A percentile compares a stretch with the other conserved stretches of the same genome.
These are phyloP conservation scores for Fraxinus velutina DNA, from an alignment of 305 asterid genomes.

Conservation along the genomic window DNA sequence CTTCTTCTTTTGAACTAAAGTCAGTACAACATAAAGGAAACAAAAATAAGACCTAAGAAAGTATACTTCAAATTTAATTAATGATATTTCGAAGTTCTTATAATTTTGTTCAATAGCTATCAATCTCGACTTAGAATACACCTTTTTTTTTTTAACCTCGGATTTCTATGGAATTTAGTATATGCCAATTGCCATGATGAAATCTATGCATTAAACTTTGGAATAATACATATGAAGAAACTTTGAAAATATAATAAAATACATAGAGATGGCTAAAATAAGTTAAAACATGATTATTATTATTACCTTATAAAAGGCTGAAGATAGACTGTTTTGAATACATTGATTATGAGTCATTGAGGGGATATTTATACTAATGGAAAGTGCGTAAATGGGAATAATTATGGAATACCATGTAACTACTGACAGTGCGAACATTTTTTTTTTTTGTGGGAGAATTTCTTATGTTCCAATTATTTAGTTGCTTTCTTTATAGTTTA, in stretches of 20 bases:
- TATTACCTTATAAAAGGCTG: slow-evolving; percentile 27
- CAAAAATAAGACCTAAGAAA: not conserved
- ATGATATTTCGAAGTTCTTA: not conserved
- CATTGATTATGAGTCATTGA: slow-evolving; percentile 20
- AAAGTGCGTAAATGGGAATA: slow-evolving; percentile 27
- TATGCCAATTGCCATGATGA: slow-evolving; percentile 20
- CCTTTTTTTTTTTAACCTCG: not conserved
- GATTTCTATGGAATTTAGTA: not conserved
- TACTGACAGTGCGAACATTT: slow-evolving; percentile 31
- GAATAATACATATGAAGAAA: not conserved
- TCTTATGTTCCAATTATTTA: not conserved
- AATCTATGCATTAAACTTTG: slow-evolving; percentile 18
- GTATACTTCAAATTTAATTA: not conserved
- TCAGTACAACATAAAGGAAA: not conserved
- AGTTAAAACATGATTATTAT: not conserved
- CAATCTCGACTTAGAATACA: not conserved
- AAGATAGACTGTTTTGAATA: slow-evolving; percentile 25
- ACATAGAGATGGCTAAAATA: not conserved
- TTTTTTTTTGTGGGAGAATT: slow-evolving; percentile 26
- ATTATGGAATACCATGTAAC: slow-evolving; percentile 27
- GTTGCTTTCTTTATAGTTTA: not conserved
- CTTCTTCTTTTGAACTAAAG: not conserved
- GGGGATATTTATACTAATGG: slow-evolving; percentile 34
- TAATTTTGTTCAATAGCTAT: not conserved
- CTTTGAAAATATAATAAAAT: slow-evolving; percentile 5